Evolutionary conservation across 2,329 filamentous ascomycete species (phyloP).

Genomic region (Aspergillus sp.): DNA sequence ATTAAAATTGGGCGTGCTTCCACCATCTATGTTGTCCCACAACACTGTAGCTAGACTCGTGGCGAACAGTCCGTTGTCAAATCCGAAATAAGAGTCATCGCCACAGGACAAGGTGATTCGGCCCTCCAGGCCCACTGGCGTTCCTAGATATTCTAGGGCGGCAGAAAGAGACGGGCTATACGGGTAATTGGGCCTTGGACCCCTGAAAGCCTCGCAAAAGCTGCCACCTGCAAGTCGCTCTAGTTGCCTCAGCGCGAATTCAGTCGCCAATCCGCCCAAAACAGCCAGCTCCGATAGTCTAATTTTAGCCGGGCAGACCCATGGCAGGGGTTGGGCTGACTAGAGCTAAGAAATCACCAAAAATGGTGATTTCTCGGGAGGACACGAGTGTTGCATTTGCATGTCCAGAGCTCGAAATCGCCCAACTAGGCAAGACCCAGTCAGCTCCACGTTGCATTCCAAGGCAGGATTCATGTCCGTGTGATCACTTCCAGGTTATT

Average conservation of each 20-base stretch:
- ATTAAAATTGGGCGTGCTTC: neutral
- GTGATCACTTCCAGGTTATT: neutral
- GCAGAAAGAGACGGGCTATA: neutral
- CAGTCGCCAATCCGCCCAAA: neutral
- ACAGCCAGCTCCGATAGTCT: neutral
- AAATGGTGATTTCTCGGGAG: neutral
- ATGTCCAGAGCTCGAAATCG: neutral
- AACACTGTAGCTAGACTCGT: neutral
- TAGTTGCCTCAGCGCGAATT: neutral
- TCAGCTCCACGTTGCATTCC: neutral
- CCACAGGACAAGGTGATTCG: neutral
- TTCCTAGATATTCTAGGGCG: neutral
- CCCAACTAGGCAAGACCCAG: constrained; percentile 1
- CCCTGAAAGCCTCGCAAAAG: neutral
- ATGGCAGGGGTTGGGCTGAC: neutral
- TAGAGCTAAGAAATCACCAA: neutral
- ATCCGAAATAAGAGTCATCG: neutral
- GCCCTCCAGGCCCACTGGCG: neutral
- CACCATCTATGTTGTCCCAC: neutral
- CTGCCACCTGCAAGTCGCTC: neutral
- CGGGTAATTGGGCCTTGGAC: neutral
- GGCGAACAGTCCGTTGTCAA: neutral
- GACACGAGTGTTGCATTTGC: neutral
- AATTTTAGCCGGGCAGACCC: neutral
- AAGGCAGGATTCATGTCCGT: neutral